These are phyloP conservation scores for Cystobasidium ongulense DNA, from an alignment of 768 basidiomycete genomes.

Conservation along the genomic window DNA sequence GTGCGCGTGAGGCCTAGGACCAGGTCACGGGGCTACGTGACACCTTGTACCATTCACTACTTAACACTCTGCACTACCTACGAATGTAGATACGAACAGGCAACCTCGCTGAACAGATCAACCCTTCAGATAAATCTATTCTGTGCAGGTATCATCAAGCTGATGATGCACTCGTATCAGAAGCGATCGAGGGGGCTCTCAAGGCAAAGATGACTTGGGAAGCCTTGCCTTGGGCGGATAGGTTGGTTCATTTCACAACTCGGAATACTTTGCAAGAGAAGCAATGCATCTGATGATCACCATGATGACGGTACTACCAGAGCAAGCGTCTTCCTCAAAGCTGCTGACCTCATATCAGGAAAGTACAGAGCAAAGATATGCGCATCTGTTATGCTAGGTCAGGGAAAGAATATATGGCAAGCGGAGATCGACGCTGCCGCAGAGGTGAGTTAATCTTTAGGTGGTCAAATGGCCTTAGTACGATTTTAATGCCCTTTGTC, in stretches of 20 bases:
- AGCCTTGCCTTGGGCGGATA: constrained; percentile 87
- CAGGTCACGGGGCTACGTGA: not conserved
- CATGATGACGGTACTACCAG: not conserved
- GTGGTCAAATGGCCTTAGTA: not conserved
- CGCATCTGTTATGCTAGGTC: constrained; percentile 94
- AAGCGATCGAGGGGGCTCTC: constrained; percentile 79
- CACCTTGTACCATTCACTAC: not conserved
- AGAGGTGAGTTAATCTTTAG: constrained; percentile 57
- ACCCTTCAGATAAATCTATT: constrained; percentile 29
- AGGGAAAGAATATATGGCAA: constrained; percentile 99
- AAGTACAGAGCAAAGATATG: constrained; percentile 93
- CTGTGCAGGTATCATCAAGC: constrained; percentile 31
- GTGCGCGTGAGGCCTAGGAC: constrained; percentile 49
- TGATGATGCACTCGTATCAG: constrained; percentile 48
- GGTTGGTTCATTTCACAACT: constrained; percentile 45
- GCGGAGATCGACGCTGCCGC: constrained; percentile 99
- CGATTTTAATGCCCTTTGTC: not conserved
- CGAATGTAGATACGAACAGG: constrained; percentile 65
- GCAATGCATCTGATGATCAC: not conserved
- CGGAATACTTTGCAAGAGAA: not conserved
- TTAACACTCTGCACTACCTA: not conserved
- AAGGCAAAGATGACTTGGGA: constrained; percentile 86
- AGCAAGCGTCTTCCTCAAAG: constrained; percentile 95
- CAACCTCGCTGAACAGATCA: constrained; percentile 59
- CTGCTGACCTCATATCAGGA: constrained; percentile 86